These are phyloP conservation scores for Cymbomonas tetramitiformis DNA, from an alignment of 139 green algal genomes.

Conservation along the genomic window DNA sequence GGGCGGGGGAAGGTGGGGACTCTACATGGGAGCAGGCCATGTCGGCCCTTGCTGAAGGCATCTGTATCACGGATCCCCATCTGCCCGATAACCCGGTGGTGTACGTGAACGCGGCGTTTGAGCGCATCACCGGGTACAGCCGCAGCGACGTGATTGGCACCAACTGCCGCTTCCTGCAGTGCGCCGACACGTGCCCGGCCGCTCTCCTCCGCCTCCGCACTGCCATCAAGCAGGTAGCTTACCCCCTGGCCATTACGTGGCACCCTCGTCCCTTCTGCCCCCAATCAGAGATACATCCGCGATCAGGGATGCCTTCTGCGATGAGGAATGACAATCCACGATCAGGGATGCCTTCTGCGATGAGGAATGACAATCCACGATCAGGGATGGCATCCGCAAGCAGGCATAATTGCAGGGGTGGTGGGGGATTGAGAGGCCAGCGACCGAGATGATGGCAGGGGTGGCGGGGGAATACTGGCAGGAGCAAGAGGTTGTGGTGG, in stretches of 20 bases:
- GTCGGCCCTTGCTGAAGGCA: conserved; percentile 52
- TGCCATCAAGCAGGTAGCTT: too few species aligned
- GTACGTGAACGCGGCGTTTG: conserved; percentile 40
- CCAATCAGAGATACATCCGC: too few species aligned
- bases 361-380: too few species aligned
- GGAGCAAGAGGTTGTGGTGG: conserved; percentile 36
- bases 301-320: neutral
- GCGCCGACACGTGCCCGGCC: conserved; percentile 76
- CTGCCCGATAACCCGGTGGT: conserved; percentile 23
- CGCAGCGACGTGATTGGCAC: conserved; percentile 79
- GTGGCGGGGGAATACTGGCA: too few species aligned
- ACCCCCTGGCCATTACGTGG: too few species aligned
- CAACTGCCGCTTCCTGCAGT: conserved; percentile 96
- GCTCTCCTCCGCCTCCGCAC: conserved; percentile 63
- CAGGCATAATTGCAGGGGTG: too few species aligned
- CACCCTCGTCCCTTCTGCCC: too few species aligned
- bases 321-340: too few species aligned
- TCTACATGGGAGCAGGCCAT: conserved; percentile 56
- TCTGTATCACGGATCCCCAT: conserved; percentile 56
- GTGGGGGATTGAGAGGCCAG: too few species aligned
- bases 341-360: neutral
- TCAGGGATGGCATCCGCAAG: neutral
- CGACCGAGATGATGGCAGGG: neutral
- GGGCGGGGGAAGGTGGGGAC: too few species aligned
- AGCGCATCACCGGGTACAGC: conserved; percentile 78